phyloP scores from a whole-genome alignment of 2,329 filamentous ascomycete species.

The Calonectria montana region DNA sequence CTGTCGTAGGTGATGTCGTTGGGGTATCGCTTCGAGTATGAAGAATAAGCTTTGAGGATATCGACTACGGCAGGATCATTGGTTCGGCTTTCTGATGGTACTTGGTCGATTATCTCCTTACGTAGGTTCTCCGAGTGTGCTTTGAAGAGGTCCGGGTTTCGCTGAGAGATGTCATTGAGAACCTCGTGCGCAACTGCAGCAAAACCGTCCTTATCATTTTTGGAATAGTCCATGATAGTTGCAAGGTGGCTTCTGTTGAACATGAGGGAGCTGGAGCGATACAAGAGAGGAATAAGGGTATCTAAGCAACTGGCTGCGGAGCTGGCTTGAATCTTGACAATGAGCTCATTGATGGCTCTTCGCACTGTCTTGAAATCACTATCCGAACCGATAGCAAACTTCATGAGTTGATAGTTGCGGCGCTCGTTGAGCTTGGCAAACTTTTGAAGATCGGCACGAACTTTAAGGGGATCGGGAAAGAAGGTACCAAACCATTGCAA shows the following conservation, averaged over 20 bases:
- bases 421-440: conserved; percentile 94
- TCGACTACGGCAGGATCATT: conserved; percentile 85
- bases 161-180: conserved; percentile 89
- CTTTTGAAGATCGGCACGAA: conserved; percentile 83
- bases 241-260: conserved; percentile 96
- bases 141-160: conserved; percentile 91
- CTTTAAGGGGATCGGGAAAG: conserved; percentile 79
- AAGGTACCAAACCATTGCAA: conserved; percentile 79
- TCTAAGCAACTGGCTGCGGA: conserved; percentile 76
- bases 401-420: conserved; percentile 88
- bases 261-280: conserved; percentile 84
- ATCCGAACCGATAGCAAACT: conserved; percentile 84
- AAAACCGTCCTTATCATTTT: conserved; percentile 83
- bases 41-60: conserved; percentile 92
- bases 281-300: conserved; percentile 84
- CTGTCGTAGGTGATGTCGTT: conserved; percentile 84
- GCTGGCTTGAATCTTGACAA: conserved; percentile 80
- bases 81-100: conserved; percentile 74
- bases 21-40: conserved; percentile 88
- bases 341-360: conserved; percentile 90
- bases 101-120: conserved; percentile 83
- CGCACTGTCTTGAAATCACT: conserved; percentile 93
- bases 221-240: conserved; percentile 87
- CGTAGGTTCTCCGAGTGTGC: conserved; percentile 93
- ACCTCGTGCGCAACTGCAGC: conserved; percentile 86